phyloP scores from a whole-genome alignment of 1,139 yeast species.

The Sugiyamaella paludigena region DNA sequence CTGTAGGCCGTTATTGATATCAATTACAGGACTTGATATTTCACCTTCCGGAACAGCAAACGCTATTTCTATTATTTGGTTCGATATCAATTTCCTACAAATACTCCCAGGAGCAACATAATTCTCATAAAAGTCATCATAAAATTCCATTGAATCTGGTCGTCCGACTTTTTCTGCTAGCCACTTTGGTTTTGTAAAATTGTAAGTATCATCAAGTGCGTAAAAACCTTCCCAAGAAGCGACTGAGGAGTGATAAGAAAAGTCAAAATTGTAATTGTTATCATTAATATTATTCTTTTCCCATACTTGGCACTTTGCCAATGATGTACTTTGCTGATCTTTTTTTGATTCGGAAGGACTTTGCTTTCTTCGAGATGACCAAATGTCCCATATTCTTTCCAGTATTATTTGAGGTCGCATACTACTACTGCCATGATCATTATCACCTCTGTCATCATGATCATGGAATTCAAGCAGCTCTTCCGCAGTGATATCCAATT shows the following conservation, averaged over 20 bases:
- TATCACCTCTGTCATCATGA: constrained; percentile 2
- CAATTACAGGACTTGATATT: not conserved
- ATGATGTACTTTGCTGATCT: constrained; percentile 1
- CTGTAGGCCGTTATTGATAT: not conserved
- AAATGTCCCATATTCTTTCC: not conserved
- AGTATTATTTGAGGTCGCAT: constrained; percentile 5
- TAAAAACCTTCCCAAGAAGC: constrained; percentile 40
- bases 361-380: constrained; percentile 2
- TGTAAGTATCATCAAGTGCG: constrained; percentile 30
- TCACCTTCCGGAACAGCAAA: constrained; percentile 8
- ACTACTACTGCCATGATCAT: constrained; percentile 1
- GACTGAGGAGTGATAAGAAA: constrained; percentile 26
- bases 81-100: constrained; percentile 2
- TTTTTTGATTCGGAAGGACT: constrained; percentile 1
- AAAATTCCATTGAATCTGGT: constrained; percentile 18
- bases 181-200: constrained; percentile 30
- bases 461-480: constrained; percentile 5
- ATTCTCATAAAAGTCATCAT: constrained; percentile 20
- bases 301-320: constrained; percentile 6
- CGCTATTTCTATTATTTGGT: constrained; percentile 8
- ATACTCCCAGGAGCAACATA: constrained; percentile 9
- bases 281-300: constrained; percentile 6
- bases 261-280: constrained; percentile 1
- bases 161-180: constrained; percentile 13
- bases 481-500: not conserved